These are phyloP conservation scores for Curvularia spicifera DNA, from an alignment of 2,329 filamentous ascomycete species.

Conservation along the genomic window DNA sequence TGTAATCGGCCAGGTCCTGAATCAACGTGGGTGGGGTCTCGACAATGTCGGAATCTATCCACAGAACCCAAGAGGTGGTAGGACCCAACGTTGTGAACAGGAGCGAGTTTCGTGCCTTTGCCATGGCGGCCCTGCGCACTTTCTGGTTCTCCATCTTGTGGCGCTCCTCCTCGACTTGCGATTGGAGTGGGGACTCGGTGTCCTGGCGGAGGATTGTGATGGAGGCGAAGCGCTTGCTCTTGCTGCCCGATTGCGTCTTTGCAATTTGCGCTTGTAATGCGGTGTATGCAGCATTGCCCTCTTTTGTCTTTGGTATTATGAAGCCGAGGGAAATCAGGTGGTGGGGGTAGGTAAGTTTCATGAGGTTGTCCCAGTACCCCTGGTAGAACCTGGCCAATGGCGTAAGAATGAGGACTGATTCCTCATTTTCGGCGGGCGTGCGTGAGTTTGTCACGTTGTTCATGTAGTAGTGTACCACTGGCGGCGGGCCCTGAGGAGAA, in stretches of 20 bases:
- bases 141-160: constrained; percentile 95
- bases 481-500: constrained; percentile 69
- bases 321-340: constrained; percentile 94
- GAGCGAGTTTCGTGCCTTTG: constrained; percentile 89
- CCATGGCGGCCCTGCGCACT: constrained; percentile 84
- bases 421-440: constrained; percentile 76
- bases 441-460: constrained; percentile 89
- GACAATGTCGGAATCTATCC: constrained; percentile 91
- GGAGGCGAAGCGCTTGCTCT: constrained; percentile 84
- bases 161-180: constrained; percentile 85
- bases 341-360: constrained; percentile 85
- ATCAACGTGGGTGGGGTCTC: constrained; percentile 86
- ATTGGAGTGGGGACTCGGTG: constrained; percentile 79
- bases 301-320: constrained; percentile 91
- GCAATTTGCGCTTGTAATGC: constrained; percentile 84
- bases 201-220: constrained; percentile 96
- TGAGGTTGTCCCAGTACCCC: constrained; percentile 92
- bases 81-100: constrained; percentile 94
- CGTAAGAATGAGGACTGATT: constrained; percentile 89
- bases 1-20: constrained; percentile 85
- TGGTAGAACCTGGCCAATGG: constrained; percentile 93
- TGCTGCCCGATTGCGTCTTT: constrained; percentile 82
- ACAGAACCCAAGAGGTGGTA: constrained; percentile 92
- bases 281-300: constrained; percentile 85
- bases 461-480: constrained; percentile 90